A percentile compares a stretch with the other conserved stretches of the same genome.
phyloP scores from a whole-genome alignment of 306 rosid genomes.

The Vigna radiata region DNA sequence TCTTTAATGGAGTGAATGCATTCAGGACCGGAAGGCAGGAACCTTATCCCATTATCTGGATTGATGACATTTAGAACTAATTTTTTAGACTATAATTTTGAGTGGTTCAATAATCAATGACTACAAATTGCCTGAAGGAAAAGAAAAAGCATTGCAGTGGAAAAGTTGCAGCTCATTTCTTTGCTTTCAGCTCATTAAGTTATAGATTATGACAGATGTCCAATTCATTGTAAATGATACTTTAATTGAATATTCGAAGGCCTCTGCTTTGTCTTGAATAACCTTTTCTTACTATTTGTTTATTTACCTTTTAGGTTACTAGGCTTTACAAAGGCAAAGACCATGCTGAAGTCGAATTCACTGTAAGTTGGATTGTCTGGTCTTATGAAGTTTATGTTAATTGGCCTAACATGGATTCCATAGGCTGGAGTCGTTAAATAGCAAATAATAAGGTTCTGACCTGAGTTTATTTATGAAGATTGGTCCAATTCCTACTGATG shows the following conservation, averaged over 20 bases:
- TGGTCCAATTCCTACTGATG: conserved; percentile 89
- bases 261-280: not conserved
- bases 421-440: not conserved
- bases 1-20: conserved; percentile 10
- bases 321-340: conserved; percentile 85
- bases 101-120: conserved; percentile 19
- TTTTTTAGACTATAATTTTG: not conserved
- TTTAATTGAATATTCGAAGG: conserved; percentile 20
- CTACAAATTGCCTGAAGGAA: not conserved
- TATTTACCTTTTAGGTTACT: conserved; percentile 61
- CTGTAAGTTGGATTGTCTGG: conserved; percentile 61
- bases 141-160: not conserved
- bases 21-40: not conserved
- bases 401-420: not conserved
- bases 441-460: conserved; percentile 43
- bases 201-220: not conserved
- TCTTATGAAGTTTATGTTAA: conserved; percentile 3
- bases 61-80: not conserved
- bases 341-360: conserved; percentile 90
- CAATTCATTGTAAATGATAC: conserved; percentile 8
- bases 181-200: not conserved
- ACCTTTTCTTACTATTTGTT: conserved; percentile 20
- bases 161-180: not conserved
- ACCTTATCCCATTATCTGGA: not conserved
- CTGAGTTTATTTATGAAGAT: conserved; percentile 60